Conservation (phyloP, 192 early-diverging fungal genomes). For the Entrophospora sp. region DNA sequence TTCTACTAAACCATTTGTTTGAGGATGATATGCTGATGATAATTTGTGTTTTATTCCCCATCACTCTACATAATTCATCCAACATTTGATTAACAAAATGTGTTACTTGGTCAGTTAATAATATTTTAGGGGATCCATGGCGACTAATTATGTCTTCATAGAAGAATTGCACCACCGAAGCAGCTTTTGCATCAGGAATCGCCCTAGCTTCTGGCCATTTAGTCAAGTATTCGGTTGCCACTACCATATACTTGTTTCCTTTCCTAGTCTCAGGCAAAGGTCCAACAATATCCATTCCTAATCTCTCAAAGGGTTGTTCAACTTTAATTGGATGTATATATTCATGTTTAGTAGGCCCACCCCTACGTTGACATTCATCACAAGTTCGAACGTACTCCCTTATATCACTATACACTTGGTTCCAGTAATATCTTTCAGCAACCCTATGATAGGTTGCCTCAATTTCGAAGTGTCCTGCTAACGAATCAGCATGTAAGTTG, state of each 20-base stretch:
- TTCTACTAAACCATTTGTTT: constrained; percentile 1
- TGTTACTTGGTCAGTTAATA: constrained; percentile 6
- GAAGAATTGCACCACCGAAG: constrained; percentile 2
- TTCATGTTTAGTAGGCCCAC: not conserved
- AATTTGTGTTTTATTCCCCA: not conserved
- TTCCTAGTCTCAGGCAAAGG: not conserved
- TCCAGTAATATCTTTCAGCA: not conserved
- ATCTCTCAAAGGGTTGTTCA: not conserved
- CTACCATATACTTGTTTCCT: constrained; percentile 1
- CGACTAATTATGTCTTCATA: constrained; percentile 18
- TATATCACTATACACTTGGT: not conserved
- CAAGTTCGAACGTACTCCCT: not conserved
- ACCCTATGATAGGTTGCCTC: not conserved
- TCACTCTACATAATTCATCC: not conserved
- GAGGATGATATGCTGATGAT: not conserved
- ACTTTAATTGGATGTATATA: not conserved
- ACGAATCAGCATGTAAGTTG: not conserved
- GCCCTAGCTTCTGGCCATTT: constrained; percentile 18
- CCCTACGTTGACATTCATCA: not conserved
- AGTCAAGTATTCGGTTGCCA: constrained; percentile 14
- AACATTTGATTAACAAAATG: constrained; percentile 6
- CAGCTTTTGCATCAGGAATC: not conserved
- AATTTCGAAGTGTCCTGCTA: not conserved
- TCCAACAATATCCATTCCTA: constrained; percentile 1
- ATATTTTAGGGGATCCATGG: constrained; percentile 1